phyloP scores from a whole-genome alignment of 305 asterid species.

The Solanum hybrid region DNA sequence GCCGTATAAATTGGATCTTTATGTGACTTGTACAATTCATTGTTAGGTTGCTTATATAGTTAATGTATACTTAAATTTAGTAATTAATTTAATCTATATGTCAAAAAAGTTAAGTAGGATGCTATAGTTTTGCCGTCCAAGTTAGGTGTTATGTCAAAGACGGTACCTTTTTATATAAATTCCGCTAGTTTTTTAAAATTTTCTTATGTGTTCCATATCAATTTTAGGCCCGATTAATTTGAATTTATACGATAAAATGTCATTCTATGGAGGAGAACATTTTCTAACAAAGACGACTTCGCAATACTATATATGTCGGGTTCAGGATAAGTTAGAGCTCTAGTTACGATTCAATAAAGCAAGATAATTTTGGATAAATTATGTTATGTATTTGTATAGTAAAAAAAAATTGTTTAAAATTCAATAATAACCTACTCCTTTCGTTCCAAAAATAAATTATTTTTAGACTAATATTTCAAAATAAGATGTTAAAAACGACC shows the following conservation, averaged over 20 bases:
- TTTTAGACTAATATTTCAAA: too few species aligned
- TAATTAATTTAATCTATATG: not conserved
- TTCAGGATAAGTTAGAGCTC: too few species aligned
- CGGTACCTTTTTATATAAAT: not conserved
- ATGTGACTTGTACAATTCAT: not conserved
- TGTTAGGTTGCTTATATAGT: not conserved
- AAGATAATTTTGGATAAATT: not conserved
- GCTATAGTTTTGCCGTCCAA: not conserved
- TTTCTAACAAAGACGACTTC: not conserved
- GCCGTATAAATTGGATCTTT: not conserved
- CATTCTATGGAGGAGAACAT: not conserved
- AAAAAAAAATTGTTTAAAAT: not conserved
- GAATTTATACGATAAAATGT: not conserved
- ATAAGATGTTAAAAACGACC: too few species aligned
- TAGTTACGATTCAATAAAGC: not conserved
- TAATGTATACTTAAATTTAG: not conserved
- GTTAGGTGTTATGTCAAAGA: not conserved
- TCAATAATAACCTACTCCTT: not conserved
- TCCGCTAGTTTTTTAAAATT: not conserved
- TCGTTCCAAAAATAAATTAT: too few species aligned
- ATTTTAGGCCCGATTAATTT: not conserved
- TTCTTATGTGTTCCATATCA: fast-evolving
- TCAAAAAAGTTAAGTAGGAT: not conserved
- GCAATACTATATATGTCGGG: not conserved
- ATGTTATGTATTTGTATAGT: not conserved